Evolutionary conservation across 257 asterid genomes (phyloP).

Genomic region (Orobanche coerulescens): DNA sequence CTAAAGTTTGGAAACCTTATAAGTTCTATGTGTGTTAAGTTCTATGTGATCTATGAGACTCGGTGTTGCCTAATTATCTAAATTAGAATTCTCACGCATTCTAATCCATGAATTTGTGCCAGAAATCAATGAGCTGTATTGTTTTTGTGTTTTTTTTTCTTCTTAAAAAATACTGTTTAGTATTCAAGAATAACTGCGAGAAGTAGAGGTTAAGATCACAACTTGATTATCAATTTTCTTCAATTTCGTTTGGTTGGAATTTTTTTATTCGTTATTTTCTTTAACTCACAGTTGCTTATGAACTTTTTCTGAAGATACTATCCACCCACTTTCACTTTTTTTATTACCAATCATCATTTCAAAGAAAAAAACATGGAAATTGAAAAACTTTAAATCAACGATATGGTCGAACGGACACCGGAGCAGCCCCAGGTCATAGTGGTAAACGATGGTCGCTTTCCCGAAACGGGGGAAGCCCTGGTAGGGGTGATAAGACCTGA

Average conservation of each 20-base stretch:
- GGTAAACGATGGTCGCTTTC: too few species aligned
- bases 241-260: not conserved
- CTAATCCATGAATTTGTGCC: not conserved
- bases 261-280: too few species aligned
- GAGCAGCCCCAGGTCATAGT: too few species aligned
- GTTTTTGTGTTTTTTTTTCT: not conserved
- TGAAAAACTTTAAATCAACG: not conserved
- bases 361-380: not conserved
- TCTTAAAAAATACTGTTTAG: not conserved
- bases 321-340: not conserved
- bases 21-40: not conserved
- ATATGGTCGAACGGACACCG: too few species aligned
- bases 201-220: not conserved
- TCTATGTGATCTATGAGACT: not conserved
- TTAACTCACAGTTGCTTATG: not conserved
- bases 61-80: conserved; percentile 9
- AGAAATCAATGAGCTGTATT: not conserved
- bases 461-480: too few species aligned
- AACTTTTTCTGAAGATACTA: not conserved
- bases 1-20: not conserved
- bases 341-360: not conserved
- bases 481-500: too few species aligned
- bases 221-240: not conserved
- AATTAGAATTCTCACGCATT: not conserved
- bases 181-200: not conserved